Base-by-base conservation (phyloP, 306 rosid species). In the Crotalaria pallida region DNA sequence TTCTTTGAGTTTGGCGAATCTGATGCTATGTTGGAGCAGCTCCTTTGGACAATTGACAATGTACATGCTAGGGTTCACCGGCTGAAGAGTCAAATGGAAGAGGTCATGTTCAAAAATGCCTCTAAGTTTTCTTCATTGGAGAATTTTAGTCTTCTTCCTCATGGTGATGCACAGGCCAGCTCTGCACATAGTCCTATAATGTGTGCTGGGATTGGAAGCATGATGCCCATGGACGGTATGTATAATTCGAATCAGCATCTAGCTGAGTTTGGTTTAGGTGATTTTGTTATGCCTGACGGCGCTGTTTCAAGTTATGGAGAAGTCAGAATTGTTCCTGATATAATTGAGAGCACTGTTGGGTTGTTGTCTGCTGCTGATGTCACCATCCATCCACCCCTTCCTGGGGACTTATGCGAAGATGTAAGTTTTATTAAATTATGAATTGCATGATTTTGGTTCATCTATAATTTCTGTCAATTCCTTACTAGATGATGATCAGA, bases 341-440 rank as follows among this genome's bases (percentile, higher is more conserved):
- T 90, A 69, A 85, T 85, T 57, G 97, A 90, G 82, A 90, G 95
- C 89, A 87, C 90, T 5, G 90, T 84, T 24, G 97, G 89, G 71
- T 72, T 84, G 47, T 72, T 85, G 83, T 76, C 96, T 76, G 85
- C 88, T 71, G 79, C 90, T 51, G 89, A 87, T 63, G 90, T 78
- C 68, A 82, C 89, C 59, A 47, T 85, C 50, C 90, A 83, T 67
- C 85, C 73, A 7, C 84, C 94, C 52, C 87, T 85, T 43, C 82
- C 66, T 44, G 84, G 87, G n/a, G 94, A 87, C 76, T 85, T 90
- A 10, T 80, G 75, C 65, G 97, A 90, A 74, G 75, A 80, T 82
- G 98, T 93, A 80, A 85, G 98, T 78, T 51, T 58, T 71, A 77
- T 61, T 55, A 52, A 74, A 33, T 21, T 50, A 50, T 27, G 34